Evolutionary conservation across 768 basidiomycete genomes (phyloP), one percentile per base, ranked within the genome.

Genomic region (Naganishia antarctica): DNA sequence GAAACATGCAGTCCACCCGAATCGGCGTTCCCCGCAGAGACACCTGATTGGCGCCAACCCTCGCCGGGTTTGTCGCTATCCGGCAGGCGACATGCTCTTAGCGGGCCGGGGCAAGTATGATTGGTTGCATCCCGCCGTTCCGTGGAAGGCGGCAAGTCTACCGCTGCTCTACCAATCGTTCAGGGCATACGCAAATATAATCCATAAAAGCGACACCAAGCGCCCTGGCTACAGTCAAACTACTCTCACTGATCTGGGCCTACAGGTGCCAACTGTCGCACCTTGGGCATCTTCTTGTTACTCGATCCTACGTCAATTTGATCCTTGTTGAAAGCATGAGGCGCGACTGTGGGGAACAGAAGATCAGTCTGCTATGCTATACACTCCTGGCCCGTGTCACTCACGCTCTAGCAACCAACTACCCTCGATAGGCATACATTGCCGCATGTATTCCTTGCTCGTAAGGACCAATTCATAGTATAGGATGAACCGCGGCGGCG

Each of bases 381-480:
- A 34, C 13, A 8, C 7, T 23, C 44, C 5, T 8, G 3, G 3
- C 4, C 11, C 21, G 29, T 49, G 9, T 8, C 18, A 80, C 85
- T 61, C 61, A 87, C 89, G 88, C 83, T 97, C 94, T 45, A 96
- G 77, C 32, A 97, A 76, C 96, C 96, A 98, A 26, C 85, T 75
- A 4, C 94, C 90, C 75, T 98, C 97, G 74, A 98, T 97, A 71
- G 98, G 96, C 92, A 98, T 97, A 41, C 92, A 83, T 82, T 97
- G 93, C 67, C 90, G 83, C 84, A 97, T 88, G 73, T 96, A 99
- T 32, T 96, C 97, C 79, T 98, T 97, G 41, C 87, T 87, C 8
- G 96, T 99, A 84, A 94, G 88, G 25, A 99, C 94, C 25, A 99
- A 84, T 77, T 98, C 96, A 73, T 98, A 97, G 78, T 98, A 99